A percentile compares a stretch with the other conserved stretches of the same genome.
phyloP scores from a whole-genome alignment of 345 rosid genomes.

The Ceriops zippeliana region DNA sequence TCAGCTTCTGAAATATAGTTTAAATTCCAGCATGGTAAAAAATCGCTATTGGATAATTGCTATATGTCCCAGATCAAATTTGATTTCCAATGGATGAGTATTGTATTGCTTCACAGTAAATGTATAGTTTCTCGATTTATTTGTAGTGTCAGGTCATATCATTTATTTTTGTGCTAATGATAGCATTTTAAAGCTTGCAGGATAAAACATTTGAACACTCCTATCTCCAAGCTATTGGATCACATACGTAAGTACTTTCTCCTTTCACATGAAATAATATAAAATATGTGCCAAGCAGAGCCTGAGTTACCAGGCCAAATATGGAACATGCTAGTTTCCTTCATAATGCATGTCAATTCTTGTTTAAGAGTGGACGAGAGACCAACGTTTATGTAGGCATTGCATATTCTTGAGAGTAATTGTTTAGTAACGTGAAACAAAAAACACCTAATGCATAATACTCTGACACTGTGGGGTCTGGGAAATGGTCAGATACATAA shows the following conservation, averaged over 20 bases:
- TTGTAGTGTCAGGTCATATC: not conserved
- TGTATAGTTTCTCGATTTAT: not conserved
- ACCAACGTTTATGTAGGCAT: not conserved
- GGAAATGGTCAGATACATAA: no score
- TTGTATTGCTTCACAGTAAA: not conserved
- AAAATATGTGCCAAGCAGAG: no score
- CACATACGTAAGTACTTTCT: constrained; percentile 71
- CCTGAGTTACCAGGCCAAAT: no score
- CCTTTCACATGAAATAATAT: not conserved
- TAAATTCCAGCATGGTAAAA: no score
- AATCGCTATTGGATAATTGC: no score
- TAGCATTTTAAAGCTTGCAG: constrained; percentile 34
- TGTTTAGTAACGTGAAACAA: not conserved
- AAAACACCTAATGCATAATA: no score
- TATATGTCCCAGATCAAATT: no score
- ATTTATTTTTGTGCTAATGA: constrained; percentile 1
- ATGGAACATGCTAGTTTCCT: no score
- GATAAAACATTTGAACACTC: constrained; percentile 94
- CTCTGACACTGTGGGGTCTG: no score
- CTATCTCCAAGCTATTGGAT: constrained; percentile 87
- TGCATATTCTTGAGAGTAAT: not conserved
- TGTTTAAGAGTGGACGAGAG: not conserved
- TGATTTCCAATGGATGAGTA: no score
- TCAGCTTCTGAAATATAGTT: no score
- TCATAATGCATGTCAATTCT: no score